Percentiles rank a stretch among this genome's conserved stretches.
Evolutionary conservation across 148 eudicot genomes (phyloP).

Genomic region (Silene latifolia): DNA sequence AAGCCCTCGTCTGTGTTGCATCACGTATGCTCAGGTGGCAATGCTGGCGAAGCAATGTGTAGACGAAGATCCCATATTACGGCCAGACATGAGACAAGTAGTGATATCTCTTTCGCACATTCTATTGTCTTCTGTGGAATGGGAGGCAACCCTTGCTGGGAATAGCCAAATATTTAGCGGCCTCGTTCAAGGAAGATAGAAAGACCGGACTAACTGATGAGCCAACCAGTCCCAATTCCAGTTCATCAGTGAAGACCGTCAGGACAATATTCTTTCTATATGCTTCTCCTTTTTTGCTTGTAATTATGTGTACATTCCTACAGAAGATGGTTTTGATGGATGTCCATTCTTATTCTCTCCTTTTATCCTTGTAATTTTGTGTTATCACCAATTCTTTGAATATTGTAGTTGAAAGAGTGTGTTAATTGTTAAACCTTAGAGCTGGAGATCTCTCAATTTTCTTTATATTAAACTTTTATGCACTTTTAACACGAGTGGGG

Average conservation of each 20-base stretch:
- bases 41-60: slow-evolving; percentile 89
- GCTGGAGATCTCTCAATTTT: no score
- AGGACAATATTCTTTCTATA: not conserved
- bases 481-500: no score
- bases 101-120: slow-evolving; percentile 87
- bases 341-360: not conserved
- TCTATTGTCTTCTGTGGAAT: slow-evolving; percentile 86
- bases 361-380: not conserved
- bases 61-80: slow-evolving; percentile 81
- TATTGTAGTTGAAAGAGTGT: not conserved
- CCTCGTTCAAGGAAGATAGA: slow-evolving; percentile 86
- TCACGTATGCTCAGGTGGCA: slow-evolving; percentile 46
- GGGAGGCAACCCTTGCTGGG: slow-evolving; percentile 99
- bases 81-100: slow-evolving; percentile 96
- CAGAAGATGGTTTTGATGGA: slow-evolving; percentile 5
- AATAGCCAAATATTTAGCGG: slow-evolving; percentile 98
- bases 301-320: slow-evolving; percentile 23
- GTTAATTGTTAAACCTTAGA: no score
- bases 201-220: not conserved
- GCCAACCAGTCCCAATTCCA: not conserved
- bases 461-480: no score
- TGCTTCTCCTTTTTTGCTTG: slow-evolving; percentile 16
- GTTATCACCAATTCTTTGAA: slow-evolving; percentile 12
- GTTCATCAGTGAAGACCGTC: not conserved
- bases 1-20: not conserved